These are phyloP conservation scores for Potentilla sterilis DNA, from an alignment of 306 rosid genomes.

Conservation along the genomic window DNA sequence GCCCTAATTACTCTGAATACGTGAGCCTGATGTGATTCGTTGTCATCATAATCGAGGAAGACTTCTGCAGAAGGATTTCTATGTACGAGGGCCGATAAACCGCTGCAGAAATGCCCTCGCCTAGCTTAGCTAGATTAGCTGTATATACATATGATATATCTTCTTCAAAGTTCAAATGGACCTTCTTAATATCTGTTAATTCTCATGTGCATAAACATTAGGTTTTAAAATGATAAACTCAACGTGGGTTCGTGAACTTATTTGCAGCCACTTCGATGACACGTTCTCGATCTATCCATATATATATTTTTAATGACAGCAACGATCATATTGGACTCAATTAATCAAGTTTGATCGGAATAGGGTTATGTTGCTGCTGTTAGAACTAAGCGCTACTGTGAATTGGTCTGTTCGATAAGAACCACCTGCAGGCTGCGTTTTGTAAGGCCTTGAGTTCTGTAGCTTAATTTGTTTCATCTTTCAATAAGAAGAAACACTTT, in stretches of 20 bases:
- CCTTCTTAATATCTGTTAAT: not conserved
- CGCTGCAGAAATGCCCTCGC: not conserved
- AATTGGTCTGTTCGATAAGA: not conserved
- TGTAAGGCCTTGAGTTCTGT: not conserved
- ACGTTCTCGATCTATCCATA: not conserved
- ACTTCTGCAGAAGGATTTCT: not conserved
- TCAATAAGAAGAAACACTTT: too few relatives aligned
- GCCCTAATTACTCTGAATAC: not conserved
- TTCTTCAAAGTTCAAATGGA: not conserved
- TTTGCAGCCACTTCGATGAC: not conserved
- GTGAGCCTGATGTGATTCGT: not conserved
- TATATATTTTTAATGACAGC: not conserved
- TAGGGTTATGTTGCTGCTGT: not conserved
- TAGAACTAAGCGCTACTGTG: not conserved
- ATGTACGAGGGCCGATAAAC: not conserved
- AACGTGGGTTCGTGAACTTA: not conserved
- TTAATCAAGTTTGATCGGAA: not conserved
- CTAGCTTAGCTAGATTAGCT: not conserved
- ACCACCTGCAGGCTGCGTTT: not conserved
- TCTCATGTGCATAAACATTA: not conserved
- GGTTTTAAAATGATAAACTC: not conserved
- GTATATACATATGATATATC: not conserved
- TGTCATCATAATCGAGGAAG: constrained; percentile 1
- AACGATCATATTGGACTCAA: not conserved
- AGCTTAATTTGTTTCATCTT: too few relatives aligned